Conservation (phyloP, 495 filamentous ascomycete genomes). For the Penicillium paxilli region DNA sequence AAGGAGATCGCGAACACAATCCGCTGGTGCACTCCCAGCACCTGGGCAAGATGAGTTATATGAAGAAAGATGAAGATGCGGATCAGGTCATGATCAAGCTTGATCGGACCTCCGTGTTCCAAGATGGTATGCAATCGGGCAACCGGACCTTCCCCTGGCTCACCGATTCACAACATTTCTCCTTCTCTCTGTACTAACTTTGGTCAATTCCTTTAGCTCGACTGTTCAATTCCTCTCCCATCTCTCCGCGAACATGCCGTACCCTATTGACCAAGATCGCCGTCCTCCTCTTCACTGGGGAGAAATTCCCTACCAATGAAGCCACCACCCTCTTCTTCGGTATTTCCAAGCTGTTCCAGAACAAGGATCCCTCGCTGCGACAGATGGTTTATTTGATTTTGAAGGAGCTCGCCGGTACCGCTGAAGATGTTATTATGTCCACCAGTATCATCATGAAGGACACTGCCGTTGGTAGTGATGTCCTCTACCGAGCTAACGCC, state of each 20-base stretch:
- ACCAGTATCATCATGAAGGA: slow-evolving; percentile 99
- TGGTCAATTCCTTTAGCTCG: slow-evolving; percentile 62
- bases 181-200: slow-evolving; percentile 17
- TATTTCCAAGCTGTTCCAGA: slow-evolving; percentile 99
- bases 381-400: slow-evolving; percentile 99
- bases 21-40: slow-evolving; percentile 39
- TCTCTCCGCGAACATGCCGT: slow-evolving; percentile 91
- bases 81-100: slow-evolving; percentile 91
- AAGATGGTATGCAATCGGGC: slow-evolving; percentile 74
- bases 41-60: slow-evolving; percentile 77
- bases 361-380: slow-evolving; percentile 95
- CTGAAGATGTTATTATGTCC: slow-evolving; percentile 99
- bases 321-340: slow-evolving; percentile 98
- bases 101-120: slow-evolving; percentile 96
- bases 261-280: slow-evolving; percentile 97
- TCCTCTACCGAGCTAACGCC: slow-evolving; percentile 94
- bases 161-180: slow-evolving; percentile 13
- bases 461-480: slow-evolving; percentile 91
- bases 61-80: slow-evolving; percentile 98
- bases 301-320: slow-evolving; percentile 95
- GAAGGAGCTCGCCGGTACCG: slow-evolving; percentile 94
- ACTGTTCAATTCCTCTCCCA: slow-evolving; percentile 95
- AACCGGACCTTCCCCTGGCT: slow-evolving; percentile 20
- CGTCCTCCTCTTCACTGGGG: slow-evolving; percentile 93
- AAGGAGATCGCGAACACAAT: slow-evolving; percentile 25